Evolutionary conservation across 73 alveolate genomes (phyloP).

Genomic region (Paramecium octaurelia): DNA sequence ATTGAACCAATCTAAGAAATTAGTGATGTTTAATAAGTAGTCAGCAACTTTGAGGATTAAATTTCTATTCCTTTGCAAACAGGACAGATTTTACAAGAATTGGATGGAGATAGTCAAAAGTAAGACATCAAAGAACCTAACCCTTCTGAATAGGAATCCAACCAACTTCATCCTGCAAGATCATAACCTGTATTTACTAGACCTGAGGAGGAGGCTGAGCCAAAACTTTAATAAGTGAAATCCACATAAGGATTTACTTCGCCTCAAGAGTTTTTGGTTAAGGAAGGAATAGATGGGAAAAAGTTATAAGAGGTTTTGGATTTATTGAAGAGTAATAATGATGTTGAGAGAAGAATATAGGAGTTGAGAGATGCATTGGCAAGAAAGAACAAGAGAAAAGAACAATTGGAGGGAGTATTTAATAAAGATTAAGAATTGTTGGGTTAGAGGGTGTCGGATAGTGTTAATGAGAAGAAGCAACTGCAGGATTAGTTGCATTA

Average conservation of each 20-base stretch:
- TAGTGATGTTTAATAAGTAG: background rate
- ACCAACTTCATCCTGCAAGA: background rate
- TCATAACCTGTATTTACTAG: background rate
- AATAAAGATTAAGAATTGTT: background rate
- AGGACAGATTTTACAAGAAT: background rate
- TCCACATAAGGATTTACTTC: background rate
- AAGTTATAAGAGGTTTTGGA: background rate
- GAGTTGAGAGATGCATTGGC: background rate
- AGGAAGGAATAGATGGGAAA: background rate
- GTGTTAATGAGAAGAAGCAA: background rate
- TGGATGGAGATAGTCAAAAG: background rate
- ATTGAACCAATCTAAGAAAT: background rate
- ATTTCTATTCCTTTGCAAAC: background rate
- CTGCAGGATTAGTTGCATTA: background rate
- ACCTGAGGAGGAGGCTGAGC: background rate
- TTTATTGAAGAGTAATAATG: background rate
- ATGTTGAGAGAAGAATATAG: background rate
- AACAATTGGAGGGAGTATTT: background rate
- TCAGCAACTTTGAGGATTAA: background rate
- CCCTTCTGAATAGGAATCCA: background rate
- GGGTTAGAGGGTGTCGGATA: background rate
- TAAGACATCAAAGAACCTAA: background rate
- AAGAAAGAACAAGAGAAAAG: conserved; percentile 3
- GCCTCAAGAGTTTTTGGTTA: background rate
- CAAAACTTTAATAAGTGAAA: background rate